Evolutionary conservation across 331 rosid species (phyloP).

Genomic region (Quercus tomentella): DNA sequence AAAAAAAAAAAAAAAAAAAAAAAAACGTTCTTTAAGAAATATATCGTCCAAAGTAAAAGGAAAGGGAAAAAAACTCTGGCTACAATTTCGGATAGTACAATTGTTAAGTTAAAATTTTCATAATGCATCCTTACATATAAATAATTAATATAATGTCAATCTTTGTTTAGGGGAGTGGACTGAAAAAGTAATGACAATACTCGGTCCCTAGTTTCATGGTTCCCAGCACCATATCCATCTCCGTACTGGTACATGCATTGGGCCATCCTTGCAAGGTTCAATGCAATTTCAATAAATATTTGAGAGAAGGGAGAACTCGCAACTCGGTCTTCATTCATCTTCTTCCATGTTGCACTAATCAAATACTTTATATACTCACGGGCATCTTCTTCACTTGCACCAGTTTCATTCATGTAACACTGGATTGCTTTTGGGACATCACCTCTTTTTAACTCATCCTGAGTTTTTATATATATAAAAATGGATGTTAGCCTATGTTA

Average conservation of each 20-base stretch:
- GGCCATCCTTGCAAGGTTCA: background rate
- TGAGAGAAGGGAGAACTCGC: background rate
- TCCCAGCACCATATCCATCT: background rate
- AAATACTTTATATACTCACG: background rate
- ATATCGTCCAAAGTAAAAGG: too few relatives aligned
- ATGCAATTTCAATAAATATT: background rate
- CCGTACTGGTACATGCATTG: constrained; percentile 12
- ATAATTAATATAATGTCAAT: background rate
- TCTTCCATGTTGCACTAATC: constrained; percentile 9
- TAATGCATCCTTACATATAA: background rate
- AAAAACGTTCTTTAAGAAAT: too few relatives aligned
- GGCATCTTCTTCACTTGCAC: background rate
- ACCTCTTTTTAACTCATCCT: constrained; percentile 5
- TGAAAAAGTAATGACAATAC: background rate
- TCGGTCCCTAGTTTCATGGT: background rate
- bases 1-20: too few relatives aligned
- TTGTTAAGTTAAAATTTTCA: background rate
- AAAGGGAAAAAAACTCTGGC: too few relatives aligned
- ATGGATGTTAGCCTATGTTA: background rate
- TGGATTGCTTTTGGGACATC: constrained; percentile 11
- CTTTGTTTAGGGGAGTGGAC: background rate
- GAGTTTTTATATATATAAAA: background rate
- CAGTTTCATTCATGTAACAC: constrained; percentile 11
- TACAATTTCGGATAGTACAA: too few relatives aligned
- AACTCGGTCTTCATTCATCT: background rate